Conservation (phyloP, 2,329 filamentous ascomycete genomes). For the Pestalotiopsis sp. region DNA sequence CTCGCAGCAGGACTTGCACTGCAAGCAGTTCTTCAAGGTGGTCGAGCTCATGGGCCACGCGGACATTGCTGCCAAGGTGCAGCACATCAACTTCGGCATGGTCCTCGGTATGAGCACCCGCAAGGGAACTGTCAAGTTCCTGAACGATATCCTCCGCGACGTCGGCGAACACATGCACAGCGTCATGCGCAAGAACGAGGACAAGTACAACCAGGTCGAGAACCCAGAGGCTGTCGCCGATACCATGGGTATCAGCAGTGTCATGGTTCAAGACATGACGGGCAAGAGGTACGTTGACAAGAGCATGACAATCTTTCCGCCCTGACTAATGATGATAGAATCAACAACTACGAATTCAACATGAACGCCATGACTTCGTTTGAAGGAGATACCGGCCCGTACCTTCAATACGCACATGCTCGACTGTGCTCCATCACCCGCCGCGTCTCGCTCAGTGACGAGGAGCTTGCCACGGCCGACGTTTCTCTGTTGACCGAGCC, state of each 20-base stretch:
- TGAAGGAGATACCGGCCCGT: slow-evolving; percentile 72
- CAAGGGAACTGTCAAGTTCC: slow-evolving; percentile 63
- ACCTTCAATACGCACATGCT: slow-evolving; percentile 71
- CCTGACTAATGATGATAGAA: slow-evolving; percentile 30
- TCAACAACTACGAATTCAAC: slow-evolving; percentile 61
- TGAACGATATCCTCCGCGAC: slow-evolving; percentile 70
- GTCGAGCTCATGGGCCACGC: slow-evolving; percentile 69
- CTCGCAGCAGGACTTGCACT: slow-evolving; percentile 69
- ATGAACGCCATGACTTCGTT: slow-evolving; percentile 72
- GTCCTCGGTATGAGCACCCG: slow-evolving; percentile 71
- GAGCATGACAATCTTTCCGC: neutral
- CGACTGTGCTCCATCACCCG: slow-evolving; percentile 52
- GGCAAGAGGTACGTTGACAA: slow-evolving; percentile 71
- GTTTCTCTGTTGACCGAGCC: slow-evolving; percentile 60
- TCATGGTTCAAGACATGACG: slow-evolving; percentile 98
- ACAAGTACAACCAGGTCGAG: slow-evolving; percentile 88
- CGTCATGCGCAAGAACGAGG: slow-evolving; percentile 86
- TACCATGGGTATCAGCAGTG: slow-evolving; percentile 85
- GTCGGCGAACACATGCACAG: slow-evolving; percentile 97
- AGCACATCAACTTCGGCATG: slow-evolving; percentile 76
- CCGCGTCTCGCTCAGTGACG: slow-evolving; percentile 27
- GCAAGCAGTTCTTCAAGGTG: slow-evolving; percentile 76
- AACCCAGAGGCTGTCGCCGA: slow-evolving; percentile 82
- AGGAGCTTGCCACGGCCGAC: slow-evolving; percentile 50
- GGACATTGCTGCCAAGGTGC: slow-evolving; percentile 66